Evolutionary conservation across 805 yeast species (phyloP), one percentile per base, ranked within the genome.

Genomic region (Ogataea neopini): DNA sequence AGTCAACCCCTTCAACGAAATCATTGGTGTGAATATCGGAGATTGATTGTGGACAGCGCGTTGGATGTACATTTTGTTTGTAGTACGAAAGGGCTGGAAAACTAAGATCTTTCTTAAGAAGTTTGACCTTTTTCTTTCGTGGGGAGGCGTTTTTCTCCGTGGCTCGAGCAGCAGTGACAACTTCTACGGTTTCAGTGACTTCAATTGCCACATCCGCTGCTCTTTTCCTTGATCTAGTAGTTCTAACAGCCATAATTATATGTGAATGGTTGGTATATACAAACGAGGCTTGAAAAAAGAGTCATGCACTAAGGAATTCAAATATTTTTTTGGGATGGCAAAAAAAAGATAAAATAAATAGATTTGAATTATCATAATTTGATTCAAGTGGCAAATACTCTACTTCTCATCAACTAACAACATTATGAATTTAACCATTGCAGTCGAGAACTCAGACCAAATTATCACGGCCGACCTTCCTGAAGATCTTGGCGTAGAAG

Each of bases 401-500:
- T 11, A 26, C 39, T 9, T 3, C 4, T 19, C 13, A 13, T n/a
- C 40, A 10, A 18, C 6, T 15, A 40, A 5, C 22, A 28, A 34
- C 41, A 38, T 9, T 4, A 82, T 82, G 86, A 69, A 76, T 30
- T 50, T 83, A 3, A 76, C 82, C 0, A 68, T 83, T 25, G 74
- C 81, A 0, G 69, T 77, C 40, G 79, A 72, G 33, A 61, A 67
- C 14, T 67, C 72, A n/a, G 86, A 78, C 28, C 73, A 69, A 28
- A 69, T 81, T 9, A 63, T 76, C 45, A 64, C 68, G 3, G 74
- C 87, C 1, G 96, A 89, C 44, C 75, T 88, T 4, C 77, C 88
- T 3, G 77, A 70, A 1, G 85, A 83, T 11, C 75, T 89, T 72
- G 62, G 80, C 0, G 62, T 89, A 8, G 71, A 64, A 11, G 96